Conservation (phyloP, 805 yeast genomes). For the Scheffersomyces stipitis region DNA sequence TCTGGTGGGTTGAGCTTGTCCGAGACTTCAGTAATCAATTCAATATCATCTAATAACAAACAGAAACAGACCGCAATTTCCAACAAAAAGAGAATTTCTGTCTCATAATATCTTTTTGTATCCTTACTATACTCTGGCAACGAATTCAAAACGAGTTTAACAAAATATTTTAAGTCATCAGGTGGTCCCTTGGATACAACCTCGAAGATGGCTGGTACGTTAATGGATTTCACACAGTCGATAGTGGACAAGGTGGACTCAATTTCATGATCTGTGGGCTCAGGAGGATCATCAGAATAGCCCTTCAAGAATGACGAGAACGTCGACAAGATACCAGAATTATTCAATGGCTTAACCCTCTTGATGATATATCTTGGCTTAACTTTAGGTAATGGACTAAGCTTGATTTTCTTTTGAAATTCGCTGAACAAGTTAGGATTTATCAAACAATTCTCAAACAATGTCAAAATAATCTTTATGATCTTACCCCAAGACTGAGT, state of each 20-base stretch:
- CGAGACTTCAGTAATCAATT: conserved; percentile 16
- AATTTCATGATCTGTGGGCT: conserved; percentile 91
- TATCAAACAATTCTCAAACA: conserved; percentile 73
- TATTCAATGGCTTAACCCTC: conserved; percentile 64
- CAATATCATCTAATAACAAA: conserved; percentile 26
- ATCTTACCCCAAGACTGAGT: conserved; percentile 62
- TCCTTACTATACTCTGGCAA: conserved; percentile 28
- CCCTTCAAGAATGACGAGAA: conserved; percentile 91
- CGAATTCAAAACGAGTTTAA: conserved; percentile 23
- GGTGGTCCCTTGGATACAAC: conserved; percentile 41
- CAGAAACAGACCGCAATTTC: conserved; percentile 44
- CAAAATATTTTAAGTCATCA: conserved; percentile 33
- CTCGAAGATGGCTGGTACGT: conserved; percentile 55
- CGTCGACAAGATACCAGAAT: conserved; percentile 79
- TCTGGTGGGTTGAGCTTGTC: conserved; percentile 12
- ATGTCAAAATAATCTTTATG: conserved; percentile 55
- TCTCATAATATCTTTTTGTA: conserved; percentile 42
- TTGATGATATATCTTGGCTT: conserved; percentile 66
- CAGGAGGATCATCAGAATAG: conserved; percentile 78
- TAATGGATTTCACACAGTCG: conserved; percentile 78
- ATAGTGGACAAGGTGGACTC: conserved; percentile 79
- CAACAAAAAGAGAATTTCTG: conserved; percentile 47
- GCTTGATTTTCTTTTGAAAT: conserved; percentile 56
- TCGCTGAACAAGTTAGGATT: conserved; percentile 60
- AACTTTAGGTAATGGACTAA: conserved; percentile 58